Conservation (phyloP, 2,329 filamentous ascomycete species). For the Colletotrichum sp. region DNA sequence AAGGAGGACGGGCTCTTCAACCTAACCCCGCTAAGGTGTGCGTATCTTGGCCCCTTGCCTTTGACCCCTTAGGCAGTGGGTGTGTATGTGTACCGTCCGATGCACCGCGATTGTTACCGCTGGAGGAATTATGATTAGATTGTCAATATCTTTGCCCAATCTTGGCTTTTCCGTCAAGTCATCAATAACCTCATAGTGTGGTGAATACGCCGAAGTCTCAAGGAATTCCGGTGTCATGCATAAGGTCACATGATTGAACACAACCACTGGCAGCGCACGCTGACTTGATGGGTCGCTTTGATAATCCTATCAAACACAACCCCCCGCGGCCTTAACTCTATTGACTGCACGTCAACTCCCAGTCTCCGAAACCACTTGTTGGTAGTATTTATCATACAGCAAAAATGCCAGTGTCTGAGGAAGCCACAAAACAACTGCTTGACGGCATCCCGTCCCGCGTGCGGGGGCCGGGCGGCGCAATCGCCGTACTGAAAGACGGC, state of each 20-base stretch:
- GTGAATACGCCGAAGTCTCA: too few species aligned
- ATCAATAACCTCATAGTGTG: too few species aligned
- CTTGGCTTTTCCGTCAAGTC: too few species aligned
- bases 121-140: too few species aligned
- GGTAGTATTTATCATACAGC: neutral
- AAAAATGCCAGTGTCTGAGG: neutral
- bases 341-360: neutral
- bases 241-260: neutral
- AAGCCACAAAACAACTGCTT: neutral
- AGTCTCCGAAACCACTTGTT: neutral
- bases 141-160: too few species aligned
- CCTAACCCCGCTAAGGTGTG: too few species aligned
- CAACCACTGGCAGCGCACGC: neutral
- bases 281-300: neutral
- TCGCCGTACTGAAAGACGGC: slow-evolving; percentile 47
- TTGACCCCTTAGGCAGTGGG: too few species aligned
- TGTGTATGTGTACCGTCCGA: too few species aligned
- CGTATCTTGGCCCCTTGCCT: too few species aligned
- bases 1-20: too few species aligned
- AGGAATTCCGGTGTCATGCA: neutral
- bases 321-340: neutral
- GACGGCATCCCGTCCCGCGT: neutral
- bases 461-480: slow-evolving; percentile 45
- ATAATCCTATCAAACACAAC: neutral
- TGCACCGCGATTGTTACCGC: too few species aligned